A percentile compares a stretch with the other conserved stretches of the same genome.
Evolutionary conservation across 2,329 filamentous ascomycete species (phyloP).

Genomic region (Ophiocordyceps robertsii): DNA sequence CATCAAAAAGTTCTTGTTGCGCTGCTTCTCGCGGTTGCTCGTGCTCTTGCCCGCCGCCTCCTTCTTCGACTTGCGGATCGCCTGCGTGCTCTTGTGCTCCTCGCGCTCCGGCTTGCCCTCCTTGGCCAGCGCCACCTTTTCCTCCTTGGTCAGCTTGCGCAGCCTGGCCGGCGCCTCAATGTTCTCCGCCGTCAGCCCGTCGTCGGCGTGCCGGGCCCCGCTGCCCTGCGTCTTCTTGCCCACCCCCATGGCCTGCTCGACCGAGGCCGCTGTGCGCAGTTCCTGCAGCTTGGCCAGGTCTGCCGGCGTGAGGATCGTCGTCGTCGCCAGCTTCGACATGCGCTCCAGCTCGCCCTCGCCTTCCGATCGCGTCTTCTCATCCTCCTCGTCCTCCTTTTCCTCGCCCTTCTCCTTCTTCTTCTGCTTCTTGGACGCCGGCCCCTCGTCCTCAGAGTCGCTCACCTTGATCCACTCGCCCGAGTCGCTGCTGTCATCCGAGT

Average conservation of each 20-base stretch:
- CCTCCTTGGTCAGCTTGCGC: constrained; percentile 78
- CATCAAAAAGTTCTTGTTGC: constrained; percentile 99
- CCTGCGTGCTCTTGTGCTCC: constrained; percentile 77
- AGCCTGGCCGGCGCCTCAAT: constrained; percentile 79
- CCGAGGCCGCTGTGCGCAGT: constrained; percentile 58
- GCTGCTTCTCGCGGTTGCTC: constrained; percentile 91
- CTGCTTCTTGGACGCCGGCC: constrained; percentile 39
- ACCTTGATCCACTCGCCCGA: constrained; percentile 93
- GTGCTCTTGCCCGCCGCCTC: constrained; percentile 83
- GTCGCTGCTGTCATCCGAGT: constrained; percentile 46
- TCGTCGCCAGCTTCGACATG: constrained; percentile 72
- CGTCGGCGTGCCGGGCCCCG: constrained; percentile 58
- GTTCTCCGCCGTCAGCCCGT: constrained; percentile 77
- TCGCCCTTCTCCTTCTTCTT: constrained; percentile 19
- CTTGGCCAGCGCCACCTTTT: constrained; percentile 69
- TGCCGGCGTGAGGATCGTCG: constrained; percentile 84
- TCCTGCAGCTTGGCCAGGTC: constrained; percentile 92
- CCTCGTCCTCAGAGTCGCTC: constrained; percentile 67
- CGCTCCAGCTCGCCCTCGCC: constrained; percentile 31
- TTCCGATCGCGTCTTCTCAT: constrained; percentile 28
- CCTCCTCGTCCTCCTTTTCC: constrained; percentile 13
- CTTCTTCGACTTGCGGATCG: constrained; percentile 78
- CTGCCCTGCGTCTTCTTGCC: constrained; percentile 33
- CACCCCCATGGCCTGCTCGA: constrained; percentile 49
- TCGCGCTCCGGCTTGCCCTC: constrained; percentile 67